Evolutionary conservation across 192 early-diverging fungal genomes (phyloP).

Genomic region (Coemansia sp.): DNA sequence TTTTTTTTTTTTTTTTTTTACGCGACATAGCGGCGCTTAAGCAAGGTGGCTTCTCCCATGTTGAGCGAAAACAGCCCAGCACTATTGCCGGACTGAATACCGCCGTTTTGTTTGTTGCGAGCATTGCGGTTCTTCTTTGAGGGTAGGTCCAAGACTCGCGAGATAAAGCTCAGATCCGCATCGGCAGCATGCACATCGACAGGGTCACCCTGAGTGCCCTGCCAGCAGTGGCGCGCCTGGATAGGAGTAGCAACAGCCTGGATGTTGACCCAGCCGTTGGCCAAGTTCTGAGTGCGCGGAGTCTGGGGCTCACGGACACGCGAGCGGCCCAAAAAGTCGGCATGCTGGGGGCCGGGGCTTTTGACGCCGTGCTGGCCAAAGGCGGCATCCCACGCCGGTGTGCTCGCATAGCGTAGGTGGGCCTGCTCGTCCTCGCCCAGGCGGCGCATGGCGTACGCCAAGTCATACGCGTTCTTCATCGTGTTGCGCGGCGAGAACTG

Average conservation of each 20-base stretch:
- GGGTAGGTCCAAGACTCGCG: constrained; percentile 48
- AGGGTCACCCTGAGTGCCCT: constrained; percentile 54
- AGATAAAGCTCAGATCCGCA: constrained; percentile 50
- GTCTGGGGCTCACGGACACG: constrained; percentile 28
- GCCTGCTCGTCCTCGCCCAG: constrained; percentile 67
- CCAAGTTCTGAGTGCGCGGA: constrained; percentile 44
- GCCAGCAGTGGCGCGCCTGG: constrained; percentile 58
- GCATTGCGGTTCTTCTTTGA: constrained; percentile 46
- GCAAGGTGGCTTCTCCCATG: constrained; percentile 54
- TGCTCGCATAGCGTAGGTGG: constrained; percentile 43
- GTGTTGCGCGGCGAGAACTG: constrained; percentile 58
- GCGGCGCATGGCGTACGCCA: constrained; percentile 76
- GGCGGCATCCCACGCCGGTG: constrained; percentile 50
- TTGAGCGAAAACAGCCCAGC: constrained; percentile 46
- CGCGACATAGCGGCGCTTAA: constrained; percentile 50
- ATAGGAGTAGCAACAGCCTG: constrained; percentile 52
- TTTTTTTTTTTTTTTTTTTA: not conserved
- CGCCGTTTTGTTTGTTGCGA: constrained; percentile 23
- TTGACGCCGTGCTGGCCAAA: constrained; percentile 55
- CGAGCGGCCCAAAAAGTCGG: constrained; percentile 21
- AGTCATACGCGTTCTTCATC: constrained; percentile 75
- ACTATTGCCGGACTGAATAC: not conserved
- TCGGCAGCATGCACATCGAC: constrained; percentile 54
- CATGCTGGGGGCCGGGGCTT: constrained; percentile 42
- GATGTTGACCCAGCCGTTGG: constrained; percentile 53